Evolutionary conservation across 202 grass and related monocot genomes (phyloP).

Genomic region (Schoenoplectus triqueter): DNA sequence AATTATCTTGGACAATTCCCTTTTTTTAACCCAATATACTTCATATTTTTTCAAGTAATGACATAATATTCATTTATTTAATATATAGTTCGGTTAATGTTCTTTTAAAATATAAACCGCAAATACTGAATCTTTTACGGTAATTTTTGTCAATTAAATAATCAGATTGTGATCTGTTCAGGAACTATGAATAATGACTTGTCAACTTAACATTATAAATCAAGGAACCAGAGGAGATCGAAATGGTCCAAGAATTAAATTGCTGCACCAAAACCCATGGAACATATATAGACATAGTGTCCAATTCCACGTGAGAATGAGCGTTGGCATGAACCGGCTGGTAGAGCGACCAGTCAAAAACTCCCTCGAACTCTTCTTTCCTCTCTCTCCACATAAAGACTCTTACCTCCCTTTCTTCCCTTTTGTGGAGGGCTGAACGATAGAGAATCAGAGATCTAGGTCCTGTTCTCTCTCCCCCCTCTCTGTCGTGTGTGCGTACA

Average conservation of each 20-base stretch:
- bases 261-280: neutral
- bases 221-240: neutral
- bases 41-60: no score
- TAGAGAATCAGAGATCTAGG: neutral
- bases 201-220: neutral
- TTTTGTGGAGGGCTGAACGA: conserved; percentile 7
- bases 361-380: neutral
- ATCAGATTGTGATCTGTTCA: no score
- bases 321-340: conserved; percentile 43
- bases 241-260: conserved; percentile 31
- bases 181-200: no score
- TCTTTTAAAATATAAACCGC: no score
- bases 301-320: conserved; percentile 31
- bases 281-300: neutral
- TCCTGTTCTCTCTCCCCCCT: neutral
- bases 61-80: neutral
- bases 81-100: neutral
- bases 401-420: conserved; percentile 15
- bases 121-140: no score
- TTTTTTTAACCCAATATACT: no score
- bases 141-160: no score
- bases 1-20: no score
- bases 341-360: conserved; percentile 93
- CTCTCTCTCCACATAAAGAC: conserved; percentile 22
- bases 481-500: neutral